phyloP scores from a whole-genome alignment of 2,329 filamentous ascomycete genomes.

The Colletotrichum tropicicola region DNA sequence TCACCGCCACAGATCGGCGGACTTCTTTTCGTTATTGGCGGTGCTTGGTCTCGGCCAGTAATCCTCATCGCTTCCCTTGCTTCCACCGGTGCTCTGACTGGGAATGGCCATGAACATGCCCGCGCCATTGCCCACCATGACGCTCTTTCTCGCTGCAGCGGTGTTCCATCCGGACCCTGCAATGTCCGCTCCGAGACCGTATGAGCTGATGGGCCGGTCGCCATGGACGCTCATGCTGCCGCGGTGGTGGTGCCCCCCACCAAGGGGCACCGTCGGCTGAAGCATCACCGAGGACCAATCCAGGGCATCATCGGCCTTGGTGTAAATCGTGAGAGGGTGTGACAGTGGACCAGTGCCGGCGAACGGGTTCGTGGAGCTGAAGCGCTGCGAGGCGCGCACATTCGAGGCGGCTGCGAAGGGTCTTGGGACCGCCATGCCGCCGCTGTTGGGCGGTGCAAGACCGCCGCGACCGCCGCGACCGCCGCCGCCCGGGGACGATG shows the following conservation, averaged over 20 bases:
- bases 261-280: constrained; percentile 39
- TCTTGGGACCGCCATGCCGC: constrained; percentile 35
- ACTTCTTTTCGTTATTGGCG: constrained; percentile 29
- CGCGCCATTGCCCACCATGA: constrained; percentile 60
- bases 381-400: constrained; percentile 46
- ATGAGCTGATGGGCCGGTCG: constrained; percentile 62
- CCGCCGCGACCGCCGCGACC: constrained; percentile 21
- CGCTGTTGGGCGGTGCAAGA: constrained; percentile 35
- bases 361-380: constrained; percentile 66
- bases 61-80: constrained; percentile 38
- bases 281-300: constrained; percentile 68
- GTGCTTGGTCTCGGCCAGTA: constrained; percentile 39
- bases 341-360: constrained; percentile 49
- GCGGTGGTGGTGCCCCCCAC: constrained; percentile 23
- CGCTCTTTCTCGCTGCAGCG: constrained; percentile 61
- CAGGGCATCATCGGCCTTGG: constrained; percentile 65
- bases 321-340: constrained; percentile 67
- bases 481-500: no score
- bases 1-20: constrained; percentile 24
- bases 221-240: constrained; percentile 29
- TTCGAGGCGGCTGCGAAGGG: constrained; percentile 37
- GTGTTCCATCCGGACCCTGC: constrained; percentile 58
- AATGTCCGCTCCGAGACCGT: constrained; percentile 64
- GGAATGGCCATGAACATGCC: constrained; percentile 65
- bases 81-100: constrained; percentile 35